These are phyloP conservation scores for Exophiala calicioides DNA, from an alignment of 2,329 filamentous ascomycete species.

Conservation along the genomic window DNA sequence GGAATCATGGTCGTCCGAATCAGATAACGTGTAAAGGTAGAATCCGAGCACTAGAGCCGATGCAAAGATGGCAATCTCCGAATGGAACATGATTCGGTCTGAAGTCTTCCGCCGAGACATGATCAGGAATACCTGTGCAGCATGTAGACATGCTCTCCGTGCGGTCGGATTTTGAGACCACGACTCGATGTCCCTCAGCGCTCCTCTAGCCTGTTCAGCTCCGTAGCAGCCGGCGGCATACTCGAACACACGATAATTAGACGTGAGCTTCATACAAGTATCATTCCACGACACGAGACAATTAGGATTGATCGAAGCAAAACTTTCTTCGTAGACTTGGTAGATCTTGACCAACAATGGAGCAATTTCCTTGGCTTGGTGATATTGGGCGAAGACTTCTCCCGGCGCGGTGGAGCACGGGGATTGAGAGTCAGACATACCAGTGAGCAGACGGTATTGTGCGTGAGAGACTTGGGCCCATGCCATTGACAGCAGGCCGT, in stretches of 20 bases:
- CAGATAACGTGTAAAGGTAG: conserved; percentile 3
- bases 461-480: background rate
- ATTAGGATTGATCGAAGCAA: conserved; percentile 1
- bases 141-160: conserved; percentile 7
- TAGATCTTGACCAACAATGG: background rate
- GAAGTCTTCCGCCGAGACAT: conserved; percentile 1
- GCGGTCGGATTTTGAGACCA: background rate
- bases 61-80: conserved; percentile 1
- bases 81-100: conserved; percentile 9
- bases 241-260: background rate
- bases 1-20: background rate
- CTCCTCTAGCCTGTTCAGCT: background rate
- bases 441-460: background rate
- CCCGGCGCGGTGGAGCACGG: background rate
- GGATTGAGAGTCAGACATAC: background rate
- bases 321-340: background rate
- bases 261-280: background rate
- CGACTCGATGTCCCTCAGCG: background rate
- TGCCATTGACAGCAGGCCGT: background rate
- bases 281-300: conserved; percentile 5
- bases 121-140: conserved; percentile 1
- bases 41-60: conserved; percentile 4
- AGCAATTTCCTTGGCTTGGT: background rate
- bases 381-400: background rate
- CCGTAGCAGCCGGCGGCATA: conserved; percentile 1